Conservation (phyloP, 78 protist genomes). For the Protostelium mycophagum region DNA sequence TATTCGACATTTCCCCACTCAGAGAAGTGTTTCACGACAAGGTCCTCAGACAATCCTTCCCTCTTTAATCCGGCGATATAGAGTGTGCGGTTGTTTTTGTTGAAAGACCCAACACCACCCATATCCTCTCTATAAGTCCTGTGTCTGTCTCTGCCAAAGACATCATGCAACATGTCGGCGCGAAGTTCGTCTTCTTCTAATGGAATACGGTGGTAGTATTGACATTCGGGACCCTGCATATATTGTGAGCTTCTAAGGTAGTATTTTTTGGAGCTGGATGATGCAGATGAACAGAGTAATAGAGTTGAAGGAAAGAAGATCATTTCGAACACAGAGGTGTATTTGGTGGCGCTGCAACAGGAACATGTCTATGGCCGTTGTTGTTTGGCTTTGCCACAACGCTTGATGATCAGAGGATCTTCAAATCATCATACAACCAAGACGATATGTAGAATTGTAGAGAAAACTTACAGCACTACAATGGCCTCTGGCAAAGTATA, state of each 20-base stretch:
- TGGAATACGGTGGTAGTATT: slow-evolving; percentile 51
- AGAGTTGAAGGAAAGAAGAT: too few species aligned
- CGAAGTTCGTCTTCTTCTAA: slow-evolving; percentile 44
- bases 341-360: too few species aligned
- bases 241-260: too few species aligned
- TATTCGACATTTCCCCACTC: background rate
- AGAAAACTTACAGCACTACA: slow-evolving; percentile 15
- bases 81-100: slow-evolving; percentile 22
- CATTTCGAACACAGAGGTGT: too few species aligned
- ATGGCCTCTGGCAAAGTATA: slow-evolving; percentile 36
- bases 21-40: background rate
- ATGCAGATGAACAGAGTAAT: too few species aligned
- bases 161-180: slow-evolving; percentile 36
- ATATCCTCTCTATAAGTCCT: slow-evolving; percentile 58
- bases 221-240: slow-evolving; percentile 37
- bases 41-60: background rate
- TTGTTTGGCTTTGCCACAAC: too few species aligned
- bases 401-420: background rate
- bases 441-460: background rate
- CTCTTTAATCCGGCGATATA: background rate
- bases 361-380: too few species aligned
- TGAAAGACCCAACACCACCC: slow-evolving; percentile 69
- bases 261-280: too few species aligned
- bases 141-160: slow-evolving; percentile 62
- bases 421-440: background rate